Conservation (phyloP, 169 alveolate species). For the Ichthyophthirius multifiliis region DNA sequence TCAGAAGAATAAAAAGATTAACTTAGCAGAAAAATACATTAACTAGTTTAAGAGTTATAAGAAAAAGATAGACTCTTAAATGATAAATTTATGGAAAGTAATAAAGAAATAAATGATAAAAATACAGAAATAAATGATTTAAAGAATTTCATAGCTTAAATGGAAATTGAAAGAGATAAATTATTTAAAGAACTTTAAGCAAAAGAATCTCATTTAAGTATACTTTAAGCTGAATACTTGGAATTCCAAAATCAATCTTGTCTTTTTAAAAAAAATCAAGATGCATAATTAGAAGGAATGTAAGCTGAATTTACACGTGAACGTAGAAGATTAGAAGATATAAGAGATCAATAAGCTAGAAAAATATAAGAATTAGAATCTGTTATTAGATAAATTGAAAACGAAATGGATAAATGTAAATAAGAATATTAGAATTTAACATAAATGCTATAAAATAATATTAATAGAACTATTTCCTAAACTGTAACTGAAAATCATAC, state of each 20-base stretch:
- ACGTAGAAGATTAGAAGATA: constrained; percentile 10
- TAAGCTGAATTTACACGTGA: background rate
- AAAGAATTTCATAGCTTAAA: background rate
- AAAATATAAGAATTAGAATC: background rate
- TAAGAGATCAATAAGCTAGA: background rate
- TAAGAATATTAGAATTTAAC: constrained; percentile 5
- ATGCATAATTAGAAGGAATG: constrained; percentile 6
- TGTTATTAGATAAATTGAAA: background rate
- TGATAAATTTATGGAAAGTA: constrained; percentile 5
- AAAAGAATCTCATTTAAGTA: background rate
- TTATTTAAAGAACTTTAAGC: background rate
- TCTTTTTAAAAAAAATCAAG: background rate
- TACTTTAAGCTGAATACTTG: background rate
- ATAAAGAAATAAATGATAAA: background rate
- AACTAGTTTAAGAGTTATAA: background rate
- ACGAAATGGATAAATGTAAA: constrained; percentile 1
- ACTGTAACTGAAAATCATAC: constrained; percentile 9
- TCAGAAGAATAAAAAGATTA: background rate
- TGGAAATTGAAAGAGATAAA: constrained; percentile 7
- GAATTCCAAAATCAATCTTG: constrained; percentile 1
- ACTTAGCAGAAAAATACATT: background rate
- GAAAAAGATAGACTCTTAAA: background rate
- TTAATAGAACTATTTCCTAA: constrained; percentile 4
- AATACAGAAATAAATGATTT: background rate
- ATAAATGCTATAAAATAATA: background rate